Evolutionary conservation across 148 eudicot species (phyloP), one percentile per base, ranked within the genome.

Genomic region (Cornus florida): DNA sequence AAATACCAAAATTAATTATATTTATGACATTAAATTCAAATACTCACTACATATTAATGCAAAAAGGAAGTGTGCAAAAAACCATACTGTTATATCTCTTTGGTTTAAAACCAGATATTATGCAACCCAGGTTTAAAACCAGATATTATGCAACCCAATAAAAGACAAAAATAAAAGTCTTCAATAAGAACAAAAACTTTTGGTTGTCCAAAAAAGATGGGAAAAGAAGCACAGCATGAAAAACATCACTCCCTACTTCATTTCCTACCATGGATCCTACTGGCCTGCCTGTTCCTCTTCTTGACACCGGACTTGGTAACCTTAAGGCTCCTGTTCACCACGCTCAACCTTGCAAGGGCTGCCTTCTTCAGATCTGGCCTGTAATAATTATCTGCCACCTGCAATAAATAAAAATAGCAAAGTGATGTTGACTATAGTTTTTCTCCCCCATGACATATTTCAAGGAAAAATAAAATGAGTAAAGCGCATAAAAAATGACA

Each of bases 201-300:
- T 60, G 23, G 66, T 13, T 19, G 48, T 33, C 79, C 43, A 53
- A 7, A 41, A 60, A 38, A 46, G 62, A 33, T 19, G 57, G 35
- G 33, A 70, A 70, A 69, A 43, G 23, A 43, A 28, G 12, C 39
- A 22, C 48, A 5, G 59, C 59, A 53, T 62, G 66, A 62, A 6
- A 62, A 62, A 43, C 8, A 28, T 31, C 24, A 62, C 10, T 0
- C 22, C 69, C 67, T 38, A 59, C 66, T 82, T 82, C 85, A 86
- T 80, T 86, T 88, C 88, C 92, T 84, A 84, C 89, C 91, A 62
- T 28, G 69, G 82, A 83, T 50, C 87, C 77, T 89, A 39, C 83
- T 31, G 28, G 95, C 90, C 84, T 94, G 98, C 85, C 95, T 92
- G 91, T 87, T 94, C 91, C 81, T 94, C 94, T 94, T 94, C 95